Evolutionary conservation across 2,329 filamentous ascomycete genomes (phyloP).

Genomic region (Aspergillus sp.): DNA sequence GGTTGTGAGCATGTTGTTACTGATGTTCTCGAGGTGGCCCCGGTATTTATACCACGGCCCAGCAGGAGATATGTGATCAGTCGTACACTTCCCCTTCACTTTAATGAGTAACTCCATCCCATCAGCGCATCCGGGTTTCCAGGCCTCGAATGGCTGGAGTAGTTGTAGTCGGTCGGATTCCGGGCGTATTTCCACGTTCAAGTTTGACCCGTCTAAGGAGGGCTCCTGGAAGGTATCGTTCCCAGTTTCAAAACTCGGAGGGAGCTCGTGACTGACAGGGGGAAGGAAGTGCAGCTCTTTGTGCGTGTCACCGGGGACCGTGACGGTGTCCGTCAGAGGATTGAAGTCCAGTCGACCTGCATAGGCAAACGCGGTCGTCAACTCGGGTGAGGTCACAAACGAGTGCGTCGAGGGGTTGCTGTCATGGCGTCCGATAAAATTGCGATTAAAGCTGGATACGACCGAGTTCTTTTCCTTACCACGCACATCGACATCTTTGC

Average conservation of each 20-base stretch:
- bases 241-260: constrained; percentile 79
- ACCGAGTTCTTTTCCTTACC: constrained; percentile 90
- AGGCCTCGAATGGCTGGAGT: constrained; percentile 14
- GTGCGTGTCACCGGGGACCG: neutral
- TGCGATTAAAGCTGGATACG: constrained; percentile 96
- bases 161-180: constrained; percentile 20
- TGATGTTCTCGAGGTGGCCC: constrained; percentile 98
- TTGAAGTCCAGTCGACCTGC: constrained; percentile 54
- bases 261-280: constrained; percentile 72
- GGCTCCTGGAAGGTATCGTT: constrained; percentile 58
- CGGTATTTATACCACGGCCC: constrained; percentile 98
- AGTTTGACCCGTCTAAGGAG: constrained; percentile 6
- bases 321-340: constrained; percentile 13
- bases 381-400: constrained; percentile 83
- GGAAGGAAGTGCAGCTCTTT: constrained; percentile 77
- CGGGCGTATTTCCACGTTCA: constrained; percentile 11
- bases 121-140: constrained; percentile 60
- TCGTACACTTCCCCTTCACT: constrained; percentile 88
- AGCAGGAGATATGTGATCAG: constrained; percentile 82
- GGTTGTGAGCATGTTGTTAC: constrained; percentile 98
- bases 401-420: constrained; percentile 89
- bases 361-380: constrained; percentile 79
- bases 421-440: constrained; percentile 95
- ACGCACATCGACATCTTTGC: constrained; percentile 68
- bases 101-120: constrained; percentile 91